A percentile compares a stretch with the other conserved stretches of the same genome.
Evolutionary conservation across 768 basidiomycete genomes (phyloP).

Genomic region (Amanita subjunquillea): DNA sequence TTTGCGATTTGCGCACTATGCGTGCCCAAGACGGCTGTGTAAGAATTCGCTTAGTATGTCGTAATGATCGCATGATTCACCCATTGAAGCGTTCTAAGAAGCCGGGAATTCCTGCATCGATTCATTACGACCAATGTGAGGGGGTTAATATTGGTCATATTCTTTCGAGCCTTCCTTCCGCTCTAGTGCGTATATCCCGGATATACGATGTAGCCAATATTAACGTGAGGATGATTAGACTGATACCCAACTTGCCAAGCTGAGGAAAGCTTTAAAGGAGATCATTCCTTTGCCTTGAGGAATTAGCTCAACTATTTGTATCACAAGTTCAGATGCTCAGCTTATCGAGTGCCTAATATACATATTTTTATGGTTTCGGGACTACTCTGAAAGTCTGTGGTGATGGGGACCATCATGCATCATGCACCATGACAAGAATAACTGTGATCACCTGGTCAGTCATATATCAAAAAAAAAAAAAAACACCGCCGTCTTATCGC

Average conservation of each 20-base stretch:
- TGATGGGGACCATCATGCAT: too few species aligned
- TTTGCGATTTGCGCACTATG: conserved; percentile 34
- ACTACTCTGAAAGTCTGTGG: too few species aligned
- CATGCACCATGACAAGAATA: too few species aligned
- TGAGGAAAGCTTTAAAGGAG: background rate
- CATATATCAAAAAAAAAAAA: too few species aligned
- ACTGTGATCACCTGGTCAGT: too few species aligned
- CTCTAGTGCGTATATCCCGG: conserved; percentile 1
- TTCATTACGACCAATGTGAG: conserved; percentile 20
- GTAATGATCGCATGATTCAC: background rate
- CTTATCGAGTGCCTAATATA: too few species aligned
- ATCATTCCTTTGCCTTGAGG: background rate
- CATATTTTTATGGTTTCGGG: too few species aligned
- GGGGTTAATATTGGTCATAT: conserved; percentile 18
- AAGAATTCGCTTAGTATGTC: conserved; percentile 4
- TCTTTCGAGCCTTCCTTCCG: conserved; percentile 11
- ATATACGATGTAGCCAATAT: background rate
- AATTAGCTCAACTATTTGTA: too few species aligned
- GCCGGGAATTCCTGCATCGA: conserved; percentile 12
- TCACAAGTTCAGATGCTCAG: too few species aligned
- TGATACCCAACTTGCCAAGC: background rate
- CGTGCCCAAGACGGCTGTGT: conserved; percentile 35
- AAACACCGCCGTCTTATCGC: too few species aligned
- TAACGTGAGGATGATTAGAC: background rate
- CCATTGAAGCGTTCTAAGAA: conserved; percentile 7